Evolutionary conservation across 306 rosid genomes (phyloP).

Genomic region (Bauhinia variegata): DNA sequence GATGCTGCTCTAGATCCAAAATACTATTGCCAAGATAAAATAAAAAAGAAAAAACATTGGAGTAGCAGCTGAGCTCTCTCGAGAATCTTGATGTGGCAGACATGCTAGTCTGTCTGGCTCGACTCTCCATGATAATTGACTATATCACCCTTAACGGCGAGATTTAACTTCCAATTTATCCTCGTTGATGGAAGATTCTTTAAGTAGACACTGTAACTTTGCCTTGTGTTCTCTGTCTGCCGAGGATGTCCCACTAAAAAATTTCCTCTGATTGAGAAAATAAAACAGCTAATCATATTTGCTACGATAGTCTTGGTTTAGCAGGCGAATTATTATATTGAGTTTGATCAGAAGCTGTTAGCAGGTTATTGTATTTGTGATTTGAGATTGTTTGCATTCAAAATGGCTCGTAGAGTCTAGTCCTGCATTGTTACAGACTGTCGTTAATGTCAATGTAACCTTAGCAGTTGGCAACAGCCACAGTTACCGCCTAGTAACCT

Average conservation of each 20-base stretch:
- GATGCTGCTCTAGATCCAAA: too few species aligned
- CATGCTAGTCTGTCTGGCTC: slow-evolving; percentile 49
- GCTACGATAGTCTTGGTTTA: too few species aligned
- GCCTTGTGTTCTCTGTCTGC: too few species aligned
- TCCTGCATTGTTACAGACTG: too few species aligned
- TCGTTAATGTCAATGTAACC: too few species aligned
- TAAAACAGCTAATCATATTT: not conserved
- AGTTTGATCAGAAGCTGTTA: too few species aligned
- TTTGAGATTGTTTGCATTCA: too few species aligned
- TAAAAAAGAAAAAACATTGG: not conserved
- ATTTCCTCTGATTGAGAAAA: not conserved
- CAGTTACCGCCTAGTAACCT: not conserved
- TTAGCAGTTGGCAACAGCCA: not conserved
- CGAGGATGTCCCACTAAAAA: slow-evolving; percentile 11
- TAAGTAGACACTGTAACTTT: not conserved
- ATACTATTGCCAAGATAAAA: not conserved
- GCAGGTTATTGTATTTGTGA: too few species aligned
- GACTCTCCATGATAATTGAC: slow-evolving; percentile 28
- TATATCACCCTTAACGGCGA: slow-evolving; percentile 17
- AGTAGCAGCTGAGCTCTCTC: slow-evolving; percentile 1
- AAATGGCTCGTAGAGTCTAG: too few species aligned
- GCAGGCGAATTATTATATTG: too few species aligned
- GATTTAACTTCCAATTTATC: slow-evolving; percentile 23
- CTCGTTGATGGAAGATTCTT: slow-evolving; percentile 45
- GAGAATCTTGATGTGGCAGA: slow-evolving; percentile 48